Conservation (phyloP, 2,329 filamentous ascomycete genomes). For the Fusarium ambrosium region DNA sequence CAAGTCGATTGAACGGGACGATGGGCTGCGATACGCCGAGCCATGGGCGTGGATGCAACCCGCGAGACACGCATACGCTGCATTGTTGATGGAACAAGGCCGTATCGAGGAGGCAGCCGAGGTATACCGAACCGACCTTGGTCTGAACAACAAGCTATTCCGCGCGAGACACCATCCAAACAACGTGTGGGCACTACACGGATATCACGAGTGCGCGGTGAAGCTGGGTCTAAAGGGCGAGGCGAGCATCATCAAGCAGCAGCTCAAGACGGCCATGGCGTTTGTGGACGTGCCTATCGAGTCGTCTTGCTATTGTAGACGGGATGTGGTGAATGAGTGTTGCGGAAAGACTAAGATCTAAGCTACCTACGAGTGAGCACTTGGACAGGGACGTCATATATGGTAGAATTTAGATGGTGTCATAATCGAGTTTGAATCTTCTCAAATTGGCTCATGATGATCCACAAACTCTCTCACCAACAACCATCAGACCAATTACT, state of each 20-base stretch:
- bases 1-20: slow-evolving; percentile 68
- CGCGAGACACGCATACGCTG: slow-evolving; percentile 75
- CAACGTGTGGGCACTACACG: slow-evolving; percentile 81
- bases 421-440: not conserved
- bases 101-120: slow-evolving; percentile 65
- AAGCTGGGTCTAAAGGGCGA: slow-evolving; percentile 60
- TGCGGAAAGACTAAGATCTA: slow-evolving; percentile 9
- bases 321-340: slow-evolving; percentile 26
- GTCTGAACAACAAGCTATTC: slow-evolving; percentile 68
- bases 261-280: slow-evolving; percentile 65
- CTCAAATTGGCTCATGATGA: not conserved
- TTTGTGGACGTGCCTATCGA: slow-evolving; percentile 71
- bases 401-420: not conserved
- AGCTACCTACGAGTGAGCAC: not conserved
- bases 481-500: not conserved
- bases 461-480: not conserved
- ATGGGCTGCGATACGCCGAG: slow-evolving; percentile 75
- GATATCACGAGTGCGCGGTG: slow-evolving; percentile 76
- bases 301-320: slow-evolving; percentile 46
- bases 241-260: slow-evolving; percentile 53
- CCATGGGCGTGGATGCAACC: slow-evolving; percentile 85
- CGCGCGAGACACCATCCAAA: slow-evolving; percentile 74
- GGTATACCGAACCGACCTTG: slow-evolving; percentile 72
- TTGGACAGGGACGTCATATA: too few species aligned
- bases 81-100: slow-evolving; percentile 75